Base-by-base conservation (phyloP, 352 stramenopile species). In the Phytophthora cryptogea region DNA sequence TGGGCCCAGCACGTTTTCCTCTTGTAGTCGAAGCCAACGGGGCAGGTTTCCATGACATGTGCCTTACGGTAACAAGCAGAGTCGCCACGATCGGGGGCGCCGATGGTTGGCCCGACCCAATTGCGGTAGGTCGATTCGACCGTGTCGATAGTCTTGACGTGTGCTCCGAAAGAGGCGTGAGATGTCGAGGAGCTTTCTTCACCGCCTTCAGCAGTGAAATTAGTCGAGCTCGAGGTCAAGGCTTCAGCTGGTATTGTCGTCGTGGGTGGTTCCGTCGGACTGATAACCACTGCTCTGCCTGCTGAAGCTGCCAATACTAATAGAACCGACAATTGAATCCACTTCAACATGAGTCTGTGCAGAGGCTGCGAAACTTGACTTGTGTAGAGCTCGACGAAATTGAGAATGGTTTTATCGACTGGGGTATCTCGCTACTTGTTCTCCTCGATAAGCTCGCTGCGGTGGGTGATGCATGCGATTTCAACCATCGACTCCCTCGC, bases 1-100 rank as follows among this genome's bases (percentile, higher is more conserved):
- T 41, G 36, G n/a, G 14, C 6, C 36, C 36, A 41, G 13, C 36
- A 41, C 7, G 36, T 11, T 41, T 41, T 23, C 36, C 36, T 23
- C 36, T 41, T 41, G 36, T 41, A 23, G 36, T 41, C 36, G 36
- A 41, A 41, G 14, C 36, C 36, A 17, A 41, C 36, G 5, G 36
- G 36, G 6, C 36, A 41, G 14, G 36, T 41, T 14, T 39, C n/a
- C 33, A 39, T 39, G n/a, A 39, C 6, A 3, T 39, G 33, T 10
- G 33, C 33, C 33, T 41, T 41, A 14, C 36, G 36, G n/a, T 41
- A 41, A n/a, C 36, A 41, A 7, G 36, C 36, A 20, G 13, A 20
- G 7, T 41, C 36, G 20, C 36, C 36, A 14, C 36, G 10, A 14
- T 41, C 36, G 8, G 36, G 36, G 17, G 36, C 36, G 5, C 36